phyloP scores from a whole-genome alignment of 2,329 filamentous ascomycete genomes.

The Nothophoma quercina region DNA sequence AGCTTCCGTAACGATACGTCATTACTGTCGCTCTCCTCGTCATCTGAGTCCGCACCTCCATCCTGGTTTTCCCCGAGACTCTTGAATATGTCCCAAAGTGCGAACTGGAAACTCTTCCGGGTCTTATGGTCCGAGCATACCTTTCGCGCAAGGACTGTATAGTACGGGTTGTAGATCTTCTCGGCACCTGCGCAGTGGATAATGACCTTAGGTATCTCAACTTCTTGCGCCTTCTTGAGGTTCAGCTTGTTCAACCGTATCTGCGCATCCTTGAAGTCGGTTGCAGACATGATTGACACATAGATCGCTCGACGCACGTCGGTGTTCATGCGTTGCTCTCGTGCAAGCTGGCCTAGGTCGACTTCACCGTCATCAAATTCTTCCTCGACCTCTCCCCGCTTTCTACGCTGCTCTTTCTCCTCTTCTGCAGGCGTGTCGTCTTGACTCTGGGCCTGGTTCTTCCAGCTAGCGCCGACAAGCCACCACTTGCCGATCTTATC shows the following conservation, averaged over 20 bases:
- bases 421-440: conserved; percentile 49
- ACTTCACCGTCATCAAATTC: conserved; percentile 52
- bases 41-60: conserved; percentile 64
- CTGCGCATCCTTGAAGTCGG: conserved; percentile 84
- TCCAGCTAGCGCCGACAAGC: conserved; percentile 95
- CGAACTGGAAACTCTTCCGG: conserved; percentile 85
- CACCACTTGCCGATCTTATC: conserved; percentile 97
- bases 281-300: conserved; percentile 84
- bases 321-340: conserved; percentile 85
- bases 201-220: conserved; percentile 86
- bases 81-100: conserved; percentile 85
- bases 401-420: conserved; percentile 36
- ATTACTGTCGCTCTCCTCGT: conserved; percentile 61
- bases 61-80: conserved; percentile 81
- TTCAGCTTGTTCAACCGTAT: conserved; percentile 80
- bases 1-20: conserved; percentile 64
- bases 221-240: conserved; percentile 84
- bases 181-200: conserved; percentile 88
- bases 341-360: conserved; percentile 77
- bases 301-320: conserved; percentile 91
- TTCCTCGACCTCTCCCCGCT: conserved; percentile 14
- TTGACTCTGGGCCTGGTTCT: conserved; percentile 51
- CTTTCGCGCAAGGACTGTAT: conserved; percentile 81
- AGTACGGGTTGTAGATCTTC: conserved; percentile 88
- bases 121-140: conserved; percentile 79